Conservation (phyloP, 106 monocot genomes). For the Hemerocallis citrina region DNA sequence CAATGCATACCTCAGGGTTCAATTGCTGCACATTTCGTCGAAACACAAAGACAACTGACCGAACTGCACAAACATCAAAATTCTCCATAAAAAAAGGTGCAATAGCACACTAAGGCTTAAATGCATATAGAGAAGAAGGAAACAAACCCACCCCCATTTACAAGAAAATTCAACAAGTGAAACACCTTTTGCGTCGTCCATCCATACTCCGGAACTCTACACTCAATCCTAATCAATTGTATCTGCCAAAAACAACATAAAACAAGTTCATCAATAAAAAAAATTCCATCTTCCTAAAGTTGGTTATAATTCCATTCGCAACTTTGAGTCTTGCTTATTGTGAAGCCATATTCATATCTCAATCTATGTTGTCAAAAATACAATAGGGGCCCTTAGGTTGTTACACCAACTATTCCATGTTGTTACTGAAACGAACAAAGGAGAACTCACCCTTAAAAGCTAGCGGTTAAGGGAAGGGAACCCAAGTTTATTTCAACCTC, state of each 20-base stretch:
- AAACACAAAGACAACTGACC: constrained; percentile 69
- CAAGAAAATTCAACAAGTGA: constrained; percentile 84
- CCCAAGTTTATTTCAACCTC: background rate
- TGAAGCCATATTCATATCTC: no score
- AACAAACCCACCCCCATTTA: constrained; percentile 73
- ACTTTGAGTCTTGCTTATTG: no score
- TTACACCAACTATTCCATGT: background rate
- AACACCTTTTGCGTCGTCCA: constrained; percentile 99
- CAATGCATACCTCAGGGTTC: constrained; percentile 55
- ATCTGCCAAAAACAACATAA: constrained; percentile 36
- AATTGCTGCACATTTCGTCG: constrained; percentile 54
- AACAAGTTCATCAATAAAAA: background rate
- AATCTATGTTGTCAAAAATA: no score
- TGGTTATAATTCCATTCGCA: background rate
- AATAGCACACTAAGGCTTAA: background rate
- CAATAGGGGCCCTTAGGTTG: no score
- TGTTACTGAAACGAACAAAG: background rate
- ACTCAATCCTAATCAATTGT: constrained; percentile 90
- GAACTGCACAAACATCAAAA: constrained; percentile 50
- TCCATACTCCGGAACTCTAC: constrained; percentile 96
- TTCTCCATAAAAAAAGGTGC: background rate
- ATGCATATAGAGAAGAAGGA: background rate
- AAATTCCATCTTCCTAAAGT: background rate
- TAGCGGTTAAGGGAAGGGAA: background rate
- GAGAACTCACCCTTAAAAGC: background rate